Percentiles rank a stretch among this genome's conserved stretches.
Evolutionary conservation across 2,329 filamentous ascomycete species (phyloP).

Genomic region (Trichoderma cornu-damae): DNA sequence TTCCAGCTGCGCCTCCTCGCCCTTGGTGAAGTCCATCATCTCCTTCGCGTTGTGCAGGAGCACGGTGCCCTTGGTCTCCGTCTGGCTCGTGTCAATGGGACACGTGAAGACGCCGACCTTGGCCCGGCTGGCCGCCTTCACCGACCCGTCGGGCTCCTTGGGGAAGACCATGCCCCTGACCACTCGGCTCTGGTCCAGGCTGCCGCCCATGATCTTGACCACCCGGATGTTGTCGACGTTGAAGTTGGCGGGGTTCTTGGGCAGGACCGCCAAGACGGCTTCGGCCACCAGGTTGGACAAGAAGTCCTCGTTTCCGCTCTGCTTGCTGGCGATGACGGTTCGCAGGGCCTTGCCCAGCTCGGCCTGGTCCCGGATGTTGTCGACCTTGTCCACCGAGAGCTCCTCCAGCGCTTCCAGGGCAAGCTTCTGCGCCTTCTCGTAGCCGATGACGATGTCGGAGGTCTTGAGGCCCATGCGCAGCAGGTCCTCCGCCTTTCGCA

Average conservation of each 20-base stretch:
- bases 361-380: conserved; percentile 70
- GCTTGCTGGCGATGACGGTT: conserved; percentile 94
- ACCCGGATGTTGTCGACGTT: conserved; percentile 99
- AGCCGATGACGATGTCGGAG: conserved; percentile 93
- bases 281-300: conserved; percentile 84
- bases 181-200: conserved; percentile 86
- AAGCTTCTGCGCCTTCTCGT: conserved; percentile 89
- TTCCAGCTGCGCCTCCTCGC: conserved; percentile 90
- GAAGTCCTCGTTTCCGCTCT: conserved; percentile 87
- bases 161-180: conserved; percentile 98
- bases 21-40: conserved; percentile 97
- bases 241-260: conserved; percentile 93
- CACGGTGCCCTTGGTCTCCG: conserved; percentile 98
- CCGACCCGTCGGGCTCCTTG: conserved; percentile 82
- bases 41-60: conserved; percentile 95
- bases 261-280: conserved; percentile 77
- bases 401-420: conserved; percentile 82
- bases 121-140: conserved; percentile 88
- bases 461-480: conserved; percentile 96
- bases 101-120: conserved; percentile 98
- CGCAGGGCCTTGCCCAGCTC: conserved; percentile 93
- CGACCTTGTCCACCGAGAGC: conserved; percentile 84
- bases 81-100: conserved; percentile 90
- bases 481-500: conserved; percentile 96
- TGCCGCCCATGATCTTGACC: conserved; percentile 99